Base-by-base conservation (phyloP, 2,329 filamentous ascomycete genomes). In the Pochonia chlamydosporia region DNA sequence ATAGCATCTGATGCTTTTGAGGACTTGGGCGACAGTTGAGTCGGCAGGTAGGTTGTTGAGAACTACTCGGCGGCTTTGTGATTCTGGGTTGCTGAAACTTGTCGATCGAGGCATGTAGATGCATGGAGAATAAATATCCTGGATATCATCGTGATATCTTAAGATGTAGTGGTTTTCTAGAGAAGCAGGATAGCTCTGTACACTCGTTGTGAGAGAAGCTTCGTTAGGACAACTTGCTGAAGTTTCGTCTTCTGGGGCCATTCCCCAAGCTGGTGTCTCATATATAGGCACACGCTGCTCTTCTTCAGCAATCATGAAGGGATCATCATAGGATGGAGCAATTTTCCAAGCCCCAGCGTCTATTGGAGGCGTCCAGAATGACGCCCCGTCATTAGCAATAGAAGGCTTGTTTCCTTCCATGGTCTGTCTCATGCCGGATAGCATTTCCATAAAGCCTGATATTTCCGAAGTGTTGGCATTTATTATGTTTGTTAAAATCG, bases 41-140 rank as follows among this genome's bases (percentile, higher is more conserved):
- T 41, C 36, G 0, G 21, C 21, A 0, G 63, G 61, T 1, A 66
- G 47, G 3, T 60, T 56, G 10, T 40, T 26, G 0, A 66, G 26
- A 0, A 63, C 7, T 0, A 65, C 51, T 0, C 60, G 54, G 0
- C 62, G 59, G 8, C 55, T 57, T 9, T 46, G 18, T 6, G 40
- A 8, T 1, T 9, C 6, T 3, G 1, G 2, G 16, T 8, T 13
- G 14, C 1, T 9, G 5, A n/a, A 3, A 2, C 16, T 24, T 3
- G 31, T 11, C 16, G 16, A n/a, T 4, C 20, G 14, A n/a, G 44
- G 26, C 3, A 48, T 26, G 40, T 40, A 49, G 5, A 54, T 13
- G 2, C 5, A 20, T 6, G 50, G 52, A 14, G 11, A 39, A 13
- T 16, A 10, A 44, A 47, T 4, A 8, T 24, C 10, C 21, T n/a